A percentile compares a stretch with the other conserved stretches of the same genome.
These are phyloP conservation scores for Cystobasidium slooffiae DNA, from an alignment of 1,284 basidiomycete genomes.

Conservation along the genomic window DNA sequence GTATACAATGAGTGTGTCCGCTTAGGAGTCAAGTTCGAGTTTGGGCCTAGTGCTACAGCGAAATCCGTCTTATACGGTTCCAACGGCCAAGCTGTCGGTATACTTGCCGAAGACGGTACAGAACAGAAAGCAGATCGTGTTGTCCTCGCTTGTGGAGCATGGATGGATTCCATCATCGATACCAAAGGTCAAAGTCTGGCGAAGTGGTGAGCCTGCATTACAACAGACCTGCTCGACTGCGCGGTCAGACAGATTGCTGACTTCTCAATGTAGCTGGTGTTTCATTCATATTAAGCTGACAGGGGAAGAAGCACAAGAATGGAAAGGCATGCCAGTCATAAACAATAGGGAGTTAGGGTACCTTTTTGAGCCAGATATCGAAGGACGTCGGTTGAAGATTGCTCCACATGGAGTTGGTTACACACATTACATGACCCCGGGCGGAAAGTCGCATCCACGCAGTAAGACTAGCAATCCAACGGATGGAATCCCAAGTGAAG, in stretches of 20 bases:
- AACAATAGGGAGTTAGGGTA: slow-evolving; percentile 48
- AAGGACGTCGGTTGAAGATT: slow-evolving; percentile 32
- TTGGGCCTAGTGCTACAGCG: slow-evolving; percentile 55
- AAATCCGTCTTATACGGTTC: slow-evolving; percentile 48
- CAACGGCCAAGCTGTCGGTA: slow-evolving; percentile 50
- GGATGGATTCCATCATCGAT: slow-evolving; percentile 56
- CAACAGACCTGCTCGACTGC: not conserved
- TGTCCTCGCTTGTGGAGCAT: slow-evolving; percentile 58
- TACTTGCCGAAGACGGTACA: slow-evolving; percentile 54
- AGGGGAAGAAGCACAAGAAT: slow-evolving; percentile 54
- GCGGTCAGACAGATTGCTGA: not conserved
- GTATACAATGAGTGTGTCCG: slow-evolving; percentile 53
- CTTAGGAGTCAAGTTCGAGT: slow-evolving; percentile 54
- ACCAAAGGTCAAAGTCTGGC: slow-evolving; percentile 53
- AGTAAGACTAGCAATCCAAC: slow-evolving; percentile 56
- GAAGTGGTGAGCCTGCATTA: slow-evolving; percentile 22
- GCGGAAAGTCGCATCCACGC: slow-evolving; percentile 54
- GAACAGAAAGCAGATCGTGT: slow-evolving; percentile 54
- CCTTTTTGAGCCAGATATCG: slow-evolving; percentile 52
- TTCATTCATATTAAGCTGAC: slow-evolving; percentile 56
- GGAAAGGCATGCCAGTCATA: slow-evolving; percentile 48
- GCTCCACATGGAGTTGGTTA: slow-evolving; percentile 38
- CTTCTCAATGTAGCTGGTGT: slow-evolving; percentile 52
- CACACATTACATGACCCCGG: slow-evolving; percentile 45
- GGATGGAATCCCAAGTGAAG: slow-evolving; percentile 55